Base-by-base conservation (phyloP, 108 stramenopile genomes). In the Cyclotella choctawhatcheeana region DNA sequence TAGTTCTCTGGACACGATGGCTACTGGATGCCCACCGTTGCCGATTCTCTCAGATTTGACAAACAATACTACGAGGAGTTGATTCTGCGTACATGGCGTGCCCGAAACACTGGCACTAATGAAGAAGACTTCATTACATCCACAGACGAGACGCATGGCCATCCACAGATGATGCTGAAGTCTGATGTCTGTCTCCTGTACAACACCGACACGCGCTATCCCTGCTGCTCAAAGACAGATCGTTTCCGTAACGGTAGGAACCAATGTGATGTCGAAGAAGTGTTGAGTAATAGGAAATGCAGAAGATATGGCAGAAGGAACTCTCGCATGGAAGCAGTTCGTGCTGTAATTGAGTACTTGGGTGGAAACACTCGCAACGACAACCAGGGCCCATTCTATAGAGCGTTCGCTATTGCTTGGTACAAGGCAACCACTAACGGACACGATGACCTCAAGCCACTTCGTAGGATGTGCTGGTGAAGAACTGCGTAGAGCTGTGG, bases 1-100 rank as follows among this genome's bases (percentile, higher is more conserved):
- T 40, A 74, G 73, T 75, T 75, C 32, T 67, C 70, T 1, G 79
- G 79, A 26, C 79, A 81, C 29, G 74, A 81, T 22, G 79, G 79
- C 34, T 63, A 75, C 2, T 81, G 79, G 79, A 56, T 69, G 55
- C 54, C 67, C 26, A 43, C 67, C 35, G 12, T 56, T 17, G 32
- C 33, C 13, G 37, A 58, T 30, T 64, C 63, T 29, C 63, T 64
- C 27, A 22, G 64, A 17, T 81, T 81, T 37, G 75, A 81, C 55
- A 81, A 81, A 54, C 21, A 72, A 40, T 81, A 81, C 27, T 81
- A 81, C 44, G 75, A 60, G 20, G 59, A 60, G 35, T 26, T 60
- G 16, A 37, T 40, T 0, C 3, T 40, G 17, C 34, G 71, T 17
- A 45, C 60, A 8, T 81, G 79, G 79, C 52, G 69, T 20, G 60